Evolutionary conservation across 2,329 filamentous ascomycete genomes (phyloP).

Genomic region (Phialophora tarda): DNA sequence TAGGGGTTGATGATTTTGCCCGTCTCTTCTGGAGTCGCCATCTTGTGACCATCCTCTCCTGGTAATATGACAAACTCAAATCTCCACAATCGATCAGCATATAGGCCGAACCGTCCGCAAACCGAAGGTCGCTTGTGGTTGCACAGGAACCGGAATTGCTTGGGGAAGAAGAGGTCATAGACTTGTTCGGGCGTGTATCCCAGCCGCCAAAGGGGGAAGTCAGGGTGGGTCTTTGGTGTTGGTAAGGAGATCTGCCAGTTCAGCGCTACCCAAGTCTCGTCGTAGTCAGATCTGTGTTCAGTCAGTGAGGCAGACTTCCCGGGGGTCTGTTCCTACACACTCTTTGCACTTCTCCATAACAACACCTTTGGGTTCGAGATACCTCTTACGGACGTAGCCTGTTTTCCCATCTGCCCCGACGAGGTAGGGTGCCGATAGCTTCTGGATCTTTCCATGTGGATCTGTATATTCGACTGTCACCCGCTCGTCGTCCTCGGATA

Average conservation of each 20-base stretch:
- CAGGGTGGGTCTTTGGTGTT: conserved; percentile 41
- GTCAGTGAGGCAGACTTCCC: neutral
- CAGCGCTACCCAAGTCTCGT: conserved; percentile 43
- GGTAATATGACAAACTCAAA: conserved; percentile 47
- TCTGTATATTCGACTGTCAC: conserved; percentile 33
- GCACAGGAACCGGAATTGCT: conserved; percentile 42
- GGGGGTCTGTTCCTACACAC: conserved; percentile 17
- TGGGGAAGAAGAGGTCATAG: conserved; percentile 43
- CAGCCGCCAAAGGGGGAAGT: conserved; percentile 42
- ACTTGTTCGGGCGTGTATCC: conserved; percentile 42
- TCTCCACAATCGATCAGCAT: conserved; percentile 43
- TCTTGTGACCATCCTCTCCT: conserved; percentile 42
- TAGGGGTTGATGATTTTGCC: conserved; percentile 41
- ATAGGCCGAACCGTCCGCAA: conserved; percentile 42
- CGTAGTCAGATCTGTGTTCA: conserved; percentile 39
- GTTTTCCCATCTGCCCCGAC: conserved; percentile 44
- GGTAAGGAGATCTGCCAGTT: conserved; percentile 42
- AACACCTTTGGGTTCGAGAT: conserved; percentile 42
- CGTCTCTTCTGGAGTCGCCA: conserved; percentile 39
- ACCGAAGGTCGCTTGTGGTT: conserved; percentile 41
- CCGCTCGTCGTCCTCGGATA: conserved; percentile 23
- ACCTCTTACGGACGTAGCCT: conserved; percentile 44
- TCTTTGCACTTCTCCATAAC: conserved; percentile 33
- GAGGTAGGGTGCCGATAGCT: conserved; percentile 41
- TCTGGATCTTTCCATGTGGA: conserved; percentile 27